Evolutionary conservation across 1,284 basidiomycete genomes (phyloP), one percentile per base, ranked within the genome.

Genomic region (Coniferiporia weirii): DNA sequence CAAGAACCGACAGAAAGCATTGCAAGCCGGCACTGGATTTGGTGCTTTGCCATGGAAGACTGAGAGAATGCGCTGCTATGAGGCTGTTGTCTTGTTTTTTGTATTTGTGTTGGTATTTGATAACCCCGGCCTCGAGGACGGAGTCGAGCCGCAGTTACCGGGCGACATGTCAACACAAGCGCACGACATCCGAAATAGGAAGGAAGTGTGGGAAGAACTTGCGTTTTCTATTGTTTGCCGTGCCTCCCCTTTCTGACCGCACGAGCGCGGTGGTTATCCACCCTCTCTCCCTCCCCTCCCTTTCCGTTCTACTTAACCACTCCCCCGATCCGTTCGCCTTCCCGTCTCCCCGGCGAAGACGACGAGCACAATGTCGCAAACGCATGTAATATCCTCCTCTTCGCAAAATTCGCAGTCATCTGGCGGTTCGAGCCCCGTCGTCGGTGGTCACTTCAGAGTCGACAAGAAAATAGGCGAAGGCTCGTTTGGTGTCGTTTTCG

Each of bases 391-490:
- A n/a, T 51, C 56, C n/a, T 61, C 60, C 5, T 58, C 56, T 32
- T 58, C 56, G 34, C 51, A 54, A 35, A 56, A 61, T 35, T 58
- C 60, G 15, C 43, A 47, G 40, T 54, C 60, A 19, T 40, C 44
- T 27, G 36, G 34, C 15, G 46, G 56, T 51, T 54, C 60, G 9
- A 57, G 48, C n/a, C 38, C 56, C 32, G 56, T 91, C 71, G 85
- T 90, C 64, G 89, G 88, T 51, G 83, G 78, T 66, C 82, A 89
- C 70, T 91, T 83, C 70, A 81, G 84, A 63, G 88, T 92, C 58
- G 89, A 89, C 60, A 91, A 90, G 82, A 92, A 91, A 80, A 91
- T 92, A 69, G 89, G 89, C 61, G 90, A 92, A 74, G 90, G 90
- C 62, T 88, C 87, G 15, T 92, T 92, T 70, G 89, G 89, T 70